Evolutionary conservation across 2,329 filamentous ascomycete species (phyloP), one percentile per base, ranked within the genome.

Genomic region (Colletotrichum euphorbiae): DNA sequence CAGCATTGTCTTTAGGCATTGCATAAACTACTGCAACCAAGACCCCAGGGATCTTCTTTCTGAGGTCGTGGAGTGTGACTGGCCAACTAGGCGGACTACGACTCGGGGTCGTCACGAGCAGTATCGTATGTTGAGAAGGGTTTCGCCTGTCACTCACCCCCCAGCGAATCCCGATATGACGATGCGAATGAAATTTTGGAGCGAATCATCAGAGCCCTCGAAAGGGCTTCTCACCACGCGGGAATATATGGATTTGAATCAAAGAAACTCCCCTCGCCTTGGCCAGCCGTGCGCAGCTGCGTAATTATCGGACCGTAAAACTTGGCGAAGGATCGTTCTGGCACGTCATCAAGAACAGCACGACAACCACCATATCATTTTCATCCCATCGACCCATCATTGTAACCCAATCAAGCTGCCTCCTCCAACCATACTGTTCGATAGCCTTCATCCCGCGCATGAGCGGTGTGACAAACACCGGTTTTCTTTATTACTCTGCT

Each of bases 11-110:
- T n/a, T 28, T 43, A 7, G 24, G 42, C 24, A 33, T 24, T 63
- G 58, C 64, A 57, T 67, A 43, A 67, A 68, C 65, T 36, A 15
- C 24, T 17, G 15, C 63, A 33, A 40, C 38, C 45, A 61, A 19
- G 45, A 40, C 24, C 42, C 42, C 56, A 31, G 56, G 42, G 38
- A 50, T 36, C 17, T 28, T 48, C 6, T 28, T 8, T 28, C 28
- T 33, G 24, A 55, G 56, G 57, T 62, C 40, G 55, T 46, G 36
- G 17, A 42, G 11, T 19, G 48, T 28, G 15, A 13, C 40, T 48
- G 48, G 48, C 24, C 33, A 43, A 7, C n/a, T 28, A 6, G 13
- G 9, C 11, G 17, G 19, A 13, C 52, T 6, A n/a, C 17, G 31
- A 33, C 46, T 54, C 33, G 24, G 4, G 8, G 9, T 38, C 33